Evolutionary conservation across 148 eudicot species (phyloP).

Genomic region (Diospyros kaki): DNA sequence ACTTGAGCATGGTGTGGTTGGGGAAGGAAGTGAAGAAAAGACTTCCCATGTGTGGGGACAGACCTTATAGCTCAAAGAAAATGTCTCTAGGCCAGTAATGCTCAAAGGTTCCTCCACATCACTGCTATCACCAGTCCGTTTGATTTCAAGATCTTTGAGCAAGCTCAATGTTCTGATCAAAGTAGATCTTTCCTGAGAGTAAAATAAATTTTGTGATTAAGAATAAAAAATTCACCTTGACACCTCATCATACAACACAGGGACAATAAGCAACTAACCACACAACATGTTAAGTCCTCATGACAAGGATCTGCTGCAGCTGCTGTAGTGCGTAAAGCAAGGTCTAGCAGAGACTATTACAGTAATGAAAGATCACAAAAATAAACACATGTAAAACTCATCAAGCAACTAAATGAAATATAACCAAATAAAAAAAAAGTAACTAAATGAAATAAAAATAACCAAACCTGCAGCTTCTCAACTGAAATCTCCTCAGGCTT

Average conservation of each 20-base stretch:
- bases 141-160: constrained; percentile 83
- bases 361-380: background rate
- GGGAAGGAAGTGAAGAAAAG: background rate
- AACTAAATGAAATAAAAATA: constrained; percentile 12
- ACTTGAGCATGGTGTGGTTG: too few species aligned
- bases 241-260: background rate
- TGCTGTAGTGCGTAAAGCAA: constrained; percentile 92
- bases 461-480: constrained; percentile 91
- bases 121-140: constrained; percentile 41
- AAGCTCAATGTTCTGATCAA: constrained; percentile 66
- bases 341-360: constrained; percentile 86
- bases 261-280: constrained; percentile 48
- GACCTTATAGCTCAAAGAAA: constrained; percentile 91
- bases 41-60: background rate
- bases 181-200: constrained; percentile 74
- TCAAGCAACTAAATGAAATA: constrained; percentile 10
- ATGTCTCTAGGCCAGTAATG: constrained; percentile 90
- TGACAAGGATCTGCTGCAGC: constrained; percentile 97
- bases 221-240: background rate
- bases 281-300: constrained; percentile 91
- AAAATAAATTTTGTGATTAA: constrained; percentile 13
- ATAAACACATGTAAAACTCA: background rate
- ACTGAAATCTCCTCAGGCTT: constrained; percentile 79
- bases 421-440: constrained; percentile 18
- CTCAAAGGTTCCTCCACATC: constrained; percentile 76